Percentiles rank a stretch among this genome's conserved stretches.
Evolutionary conservation across 306 rosid species (phyloP).

Genomic region (Quercus agrifolia): DNA sequence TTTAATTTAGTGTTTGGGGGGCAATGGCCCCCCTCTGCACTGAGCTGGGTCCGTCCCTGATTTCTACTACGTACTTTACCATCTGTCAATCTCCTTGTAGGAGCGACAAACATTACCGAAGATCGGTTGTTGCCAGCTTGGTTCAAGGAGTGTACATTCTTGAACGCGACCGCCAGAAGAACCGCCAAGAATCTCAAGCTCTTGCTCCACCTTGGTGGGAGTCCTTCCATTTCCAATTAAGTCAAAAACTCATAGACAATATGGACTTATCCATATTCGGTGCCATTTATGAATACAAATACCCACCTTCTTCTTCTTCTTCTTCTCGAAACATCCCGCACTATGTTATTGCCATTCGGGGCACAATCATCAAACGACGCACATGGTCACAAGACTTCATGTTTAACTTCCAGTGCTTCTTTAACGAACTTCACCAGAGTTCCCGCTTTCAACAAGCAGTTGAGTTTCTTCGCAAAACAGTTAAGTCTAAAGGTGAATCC

Average conservation of each 20-base stretch:
- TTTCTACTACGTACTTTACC: too few relatives aligned
- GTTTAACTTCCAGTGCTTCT: background rate
- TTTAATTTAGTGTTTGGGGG: too few relatives aligned
- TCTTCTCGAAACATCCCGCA: constrained; percentile 3
- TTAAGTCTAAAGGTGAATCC: background rate
- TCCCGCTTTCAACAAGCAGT: constrained; percentile 13
- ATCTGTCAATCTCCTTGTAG: background rate
- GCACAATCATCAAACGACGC: background rate
- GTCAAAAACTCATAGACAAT: background rate
- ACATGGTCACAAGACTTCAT: background rate
- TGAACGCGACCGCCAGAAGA: constrained; percentile 16
- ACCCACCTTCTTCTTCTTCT: background rate
- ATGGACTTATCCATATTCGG: constrained; percentile 16
- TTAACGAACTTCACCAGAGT: constrained; percentile 4
- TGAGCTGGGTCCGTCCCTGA: too few relatives aligned
- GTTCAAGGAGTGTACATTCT: constrained; percentile 12
- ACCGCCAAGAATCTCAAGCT: constrained; percentile 2
- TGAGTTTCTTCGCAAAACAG: background rate
- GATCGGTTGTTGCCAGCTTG: constrained; percentile 22
- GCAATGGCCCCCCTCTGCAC: too few relatives aligned
- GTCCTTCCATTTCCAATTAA: constrained; percentile 22
- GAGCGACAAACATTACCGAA: constrained; percentile 1
- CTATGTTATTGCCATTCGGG: constrained; percentile 29
- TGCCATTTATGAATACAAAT: constrained; percentile 5
- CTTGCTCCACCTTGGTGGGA: constrained; percentile 23